These are phyloP conservation scores for Phanerochaete sordida DNA, from an alignment of 768 basidiomycete species.

Conservation along the genomic window DNA sequence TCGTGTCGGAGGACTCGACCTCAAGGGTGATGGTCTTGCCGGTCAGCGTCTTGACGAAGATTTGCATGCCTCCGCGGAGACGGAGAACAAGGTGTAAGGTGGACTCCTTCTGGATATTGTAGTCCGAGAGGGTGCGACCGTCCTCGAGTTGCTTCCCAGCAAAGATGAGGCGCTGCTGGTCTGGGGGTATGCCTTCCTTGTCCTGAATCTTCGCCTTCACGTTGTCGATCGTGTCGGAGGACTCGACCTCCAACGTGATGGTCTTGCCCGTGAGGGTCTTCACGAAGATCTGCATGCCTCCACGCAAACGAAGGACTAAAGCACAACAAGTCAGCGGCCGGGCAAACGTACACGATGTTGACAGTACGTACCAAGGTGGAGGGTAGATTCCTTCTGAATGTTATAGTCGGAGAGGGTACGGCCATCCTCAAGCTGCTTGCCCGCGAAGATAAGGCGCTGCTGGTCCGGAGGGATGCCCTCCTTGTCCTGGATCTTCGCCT, in stretches of 20 bases:
- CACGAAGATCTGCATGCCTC: conserved; percentile 85
- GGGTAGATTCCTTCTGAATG: conserved; percentile 94
- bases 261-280: conserved; percentile 88
- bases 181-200: conserved; percentile 86
- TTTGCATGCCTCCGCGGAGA: conserved; percentile 89
- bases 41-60: conserved; percentile 84
- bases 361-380: conserved; percentile 51
- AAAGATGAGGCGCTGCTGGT: conserved; percentile 89
- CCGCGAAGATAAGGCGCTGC: conserved; percentile 94
- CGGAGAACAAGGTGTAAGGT: conserved; percentile 82
- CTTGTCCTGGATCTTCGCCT: conserved; percentile 85
- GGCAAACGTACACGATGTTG: not conserved
- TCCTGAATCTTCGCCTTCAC: conserved; percentile 93
- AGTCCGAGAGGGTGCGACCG: conserved; percentile 86
- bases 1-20: conserved; percentile 90
- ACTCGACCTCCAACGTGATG: conserved; percentile 87
- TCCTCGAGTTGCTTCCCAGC: conserved; percentile 93
- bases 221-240: conserved; percentile 83
- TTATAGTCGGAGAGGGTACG: conserved; percentile 88
- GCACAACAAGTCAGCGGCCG: not conserved
- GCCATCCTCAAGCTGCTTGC: conserved; percentile 94
- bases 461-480: conserved; percentile 88
- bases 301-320: conserved; percentile 81
- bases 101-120: conserved; percentile 89
- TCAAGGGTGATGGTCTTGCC: conserved; percentile 93